phyloP scores from a whole-genome alignment of 306 rosid genomes.

The Ceratonia siliqua region DNA sequence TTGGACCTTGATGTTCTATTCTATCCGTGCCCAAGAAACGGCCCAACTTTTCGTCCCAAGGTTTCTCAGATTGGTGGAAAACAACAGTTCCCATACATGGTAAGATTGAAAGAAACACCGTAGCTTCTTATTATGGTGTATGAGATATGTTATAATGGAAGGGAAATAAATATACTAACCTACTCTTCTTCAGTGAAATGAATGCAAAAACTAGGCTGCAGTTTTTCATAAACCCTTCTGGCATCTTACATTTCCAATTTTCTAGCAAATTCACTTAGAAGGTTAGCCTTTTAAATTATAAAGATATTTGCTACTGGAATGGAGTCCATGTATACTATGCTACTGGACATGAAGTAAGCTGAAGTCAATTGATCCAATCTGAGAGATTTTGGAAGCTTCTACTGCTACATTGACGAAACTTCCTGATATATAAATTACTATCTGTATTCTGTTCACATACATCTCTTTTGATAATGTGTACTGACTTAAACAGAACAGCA shows the following conservation, averaged over 20 bases:
- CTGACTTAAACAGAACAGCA: neutral
- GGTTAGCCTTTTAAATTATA: slow-evolving; percentile 9
- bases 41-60: slow-evolving; percentile 90
- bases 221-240: slow-evolving; percentile 16
- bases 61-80: slow-evolving; percentile 90
- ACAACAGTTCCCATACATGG: slow-evolving; percentile 95
- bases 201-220: neutral
- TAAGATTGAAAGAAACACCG: slow-evolving; percentile 40
- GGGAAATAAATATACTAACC: slow-evolving; percentile 1
- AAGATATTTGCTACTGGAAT: neutral
- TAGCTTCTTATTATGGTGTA: slow-evolving; percentile 16
- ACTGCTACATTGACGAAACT: neutral
- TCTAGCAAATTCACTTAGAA: slow-evolving; percentile 4
- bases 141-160: neutral
- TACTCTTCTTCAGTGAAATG: slow-evolving; percentile 9
- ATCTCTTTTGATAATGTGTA: neutral
- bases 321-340: neutral
- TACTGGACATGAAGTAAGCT: slow-evolving; percentile 18
- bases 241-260: neutral
- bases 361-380: slow-evolving; percentile 7
- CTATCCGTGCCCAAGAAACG: slow-evolving; percentile 92
- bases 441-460: neutral
- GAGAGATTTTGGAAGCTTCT: neutral
- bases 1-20: slow-evolving; percentile 91
- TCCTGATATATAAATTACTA: neutral